These are phyloP conservation scores for Allomyces arbusculus DNA, from an alignment of 192 early-diverging fungal genomes.

Conservation along the genomic window DNA sequence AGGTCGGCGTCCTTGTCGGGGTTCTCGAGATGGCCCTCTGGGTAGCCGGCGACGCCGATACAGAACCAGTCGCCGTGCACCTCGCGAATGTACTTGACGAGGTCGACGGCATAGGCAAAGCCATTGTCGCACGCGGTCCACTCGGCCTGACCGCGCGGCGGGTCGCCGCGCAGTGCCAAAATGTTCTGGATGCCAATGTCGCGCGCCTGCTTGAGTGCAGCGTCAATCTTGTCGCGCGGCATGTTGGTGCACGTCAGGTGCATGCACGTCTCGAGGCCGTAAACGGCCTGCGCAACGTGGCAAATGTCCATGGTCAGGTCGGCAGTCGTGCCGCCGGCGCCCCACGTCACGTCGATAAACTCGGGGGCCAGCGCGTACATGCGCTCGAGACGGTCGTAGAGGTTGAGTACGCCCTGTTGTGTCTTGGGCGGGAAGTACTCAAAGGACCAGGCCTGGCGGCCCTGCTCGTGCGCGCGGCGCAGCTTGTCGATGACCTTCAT, in stretches of 20 bases:
- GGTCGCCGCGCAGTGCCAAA: constrained; percentile 84
- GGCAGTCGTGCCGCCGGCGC: constrained; percentile 74
- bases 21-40: constrained; percentile 52
- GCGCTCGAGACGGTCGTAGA: constrained; percentile 88
- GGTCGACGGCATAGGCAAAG: constrained; percentile 64
- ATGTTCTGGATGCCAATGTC: constrained; percentile 75
- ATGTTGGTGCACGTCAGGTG: constrained; percentile 99
- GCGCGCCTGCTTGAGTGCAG: constrained; percentile 43
- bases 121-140: constrained; percentile 60
- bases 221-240: constrained; percentile 67
- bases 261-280: constrained; percentile 81
- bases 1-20: constrained; percentile 35
- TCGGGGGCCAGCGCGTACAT: constrained; percentile 78
- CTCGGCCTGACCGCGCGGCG: constrained; percentile 56
- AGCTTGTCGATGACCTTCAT: constrained; percentile 53
- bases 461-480: constrained; percentile 26
- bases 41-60: constrained; percentile 89
- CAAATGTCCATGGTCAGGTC: constrained; percentile 78
- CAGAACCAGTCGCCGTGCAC: constrained; percentile 84
- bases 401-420: constrained; percentile 62
- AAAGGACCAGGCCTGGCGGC: constrained; percentile 52
- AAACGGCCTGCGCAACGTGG: constrained; percentile 65
- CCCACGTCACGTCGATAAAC: constrained; percentile 96
- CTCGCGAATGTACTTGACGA: constrained; percentile 73
- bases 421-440: constrained; percentile 99